Evolutionary conservation across 106 monocot species (phyloP).

Genomic region (Dendrobium chrysotoxum): DNA sequence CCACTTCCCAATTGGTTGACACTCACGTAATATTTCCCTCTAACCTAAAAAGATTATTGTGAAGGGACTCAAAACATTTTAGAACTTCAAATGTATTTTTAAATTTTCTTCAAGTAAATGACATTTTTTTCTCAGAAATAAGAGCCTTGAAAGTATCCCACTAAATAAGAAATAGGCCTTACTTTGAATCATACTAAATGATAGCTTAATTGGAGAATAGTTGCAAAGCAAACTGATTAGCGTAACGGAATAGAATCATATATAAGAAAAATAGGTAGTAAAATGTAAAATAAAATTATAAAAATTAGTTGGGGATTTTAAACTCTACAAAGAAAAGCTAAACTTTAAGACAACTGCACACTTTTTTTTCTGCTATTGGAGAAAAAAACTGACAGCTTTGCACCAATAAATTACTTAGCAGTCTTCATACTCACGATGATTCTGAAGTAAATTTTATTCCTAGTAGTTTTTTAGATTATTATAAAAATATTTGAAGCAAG

Average conservation of each 20-base stretch:
- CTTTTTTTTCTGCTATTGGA: not conserved
- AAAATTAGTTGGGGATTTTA: not conserved
- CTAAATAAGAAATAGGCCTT: not conserved
- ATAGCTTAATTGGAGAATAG: not conserved
- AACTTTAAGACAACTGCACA: not conserved
- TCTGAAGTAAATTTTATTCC: not conserved
- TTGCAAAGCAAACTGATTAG: not conserved
- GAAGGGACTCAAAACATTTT: not conserved
- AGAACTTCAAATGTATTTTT: not conserved
- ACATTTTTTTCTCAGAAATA: not conserved
- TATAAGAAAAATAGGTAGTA: not conserved
- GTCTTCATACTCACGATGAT: not conserved
- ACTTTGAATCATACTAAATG: not conserved
- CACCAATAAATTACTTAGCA: not conserved
- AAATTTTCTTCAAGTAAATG: not conserved
- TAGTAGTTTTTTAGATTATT: not conserved
- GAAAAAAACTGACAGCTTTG: not conserved
- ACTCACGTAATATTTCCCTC: slow-evolving; percentile 57
- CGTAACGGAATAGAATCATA: not conserved
- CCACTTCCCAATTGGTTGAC: slow-evolving; percentile 53
- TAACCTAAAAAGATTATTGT: slow-evolving; percentile 23
- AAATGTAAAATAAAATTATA: not conserved
- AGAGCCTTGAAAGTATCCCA: not conserved
- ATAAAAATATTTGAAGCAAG: not conserved
- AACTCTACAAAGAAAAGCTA: not conserved